Evolutionary conservation across 805 yeast genomes (phyloP), one percentile per base, ranked within the genome.

Genomic region (Metschnikowia lachancei): DNA sequence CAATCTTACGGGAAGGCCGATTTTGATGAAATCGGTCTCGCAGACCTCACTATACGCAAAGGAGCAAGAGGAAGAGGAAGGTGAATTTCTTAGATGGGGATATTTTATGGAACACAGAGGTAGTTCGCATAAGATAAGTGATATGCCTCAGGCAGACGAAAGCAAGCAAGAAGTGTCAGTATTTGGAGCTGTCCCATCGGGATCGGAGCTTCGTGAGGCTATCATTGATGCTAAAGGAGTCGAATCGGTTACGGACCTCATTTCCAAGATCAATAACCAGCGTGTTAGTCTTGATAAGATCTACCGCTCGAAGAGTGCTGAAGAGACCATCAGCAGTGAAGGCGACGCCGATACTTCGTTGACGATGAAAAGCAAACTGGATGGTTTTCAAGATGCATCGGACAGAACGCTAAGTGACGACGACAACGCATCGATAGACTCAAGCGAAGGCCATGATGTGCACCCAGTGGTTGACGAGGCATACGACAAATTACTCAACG

Each of bases 21-120:
- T 85, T 17, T 66, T 84, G 51, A 76, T 82, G 65, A 74, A 84
- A 54, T 79, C 83, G 4, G 67, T 78, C 4, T 82, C 88, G 0
- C 85, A 80, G 52, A 82, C 86, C 1, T 76, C 87, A 9, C 56
- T 77, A 10, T 81, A 85, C 58, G 88, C 90, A 13, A 83, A 80
- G 62, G 79, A 78, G 52, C 88, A 86, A 63, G 96, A 89, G 61
- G 83, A 82, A 50, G 97, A 90, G 62, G 97, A 90, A 70, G 97
- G 97, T 57, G 95, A 87, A 59, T 76, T 89, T 53, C 96, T 87
- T 64, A 82, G 85, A 66, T 82, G 89, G 82, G 95, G 95, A 16
- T 80, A 82, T 58, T 87, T 81, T 57, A 82, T 88, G 53, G 86
- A 83, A 60, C 87, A 81, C 58, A 80, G 83, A 50, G 69, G 52